Percentiles rank a stretch among this genome's conserved stretches.
Evolutionary conservation across 2,329 filamentous ascomycete species (phyloP).

Genomic region (Achaetomium macrosporum): DNA sequence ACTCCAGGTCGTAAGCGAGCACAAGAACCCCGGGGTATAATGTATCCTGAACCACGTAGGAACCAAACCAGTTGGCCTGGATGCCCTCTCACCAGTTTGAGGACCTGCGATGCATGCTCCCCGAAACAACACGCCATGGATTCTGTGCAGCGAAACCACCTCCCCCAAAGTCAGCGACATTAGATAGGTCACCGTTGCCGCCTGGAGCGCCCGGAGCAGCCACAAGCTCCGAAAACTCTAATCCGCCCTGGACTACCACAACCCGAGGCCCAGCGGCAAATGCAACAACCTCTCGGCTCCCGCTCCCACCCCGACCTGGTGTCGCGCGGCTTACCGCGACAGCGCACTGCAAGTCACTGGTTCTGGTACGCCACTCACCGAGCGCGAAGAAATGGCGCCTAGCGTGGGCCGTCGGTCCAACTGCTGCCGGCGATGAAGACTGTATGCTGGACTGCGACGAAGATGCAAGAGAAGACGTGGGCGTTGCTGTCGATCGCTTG

Average conservation of each 20-base stretch:
- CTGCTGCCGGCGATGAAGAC: background rate
- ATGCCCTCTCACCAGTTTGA: background rate
- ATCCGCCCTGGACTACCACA: constrained; percentile 9
- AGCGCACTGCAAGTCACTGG: background rate
- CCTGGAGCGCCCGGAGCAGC: background rate
- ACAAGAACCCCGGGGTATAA: too few relatives aligned
- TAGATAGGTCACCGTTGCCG: background rate
- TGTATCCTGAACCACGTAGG: too few relatives aligned
- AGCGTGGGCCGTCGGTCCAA: background rate
- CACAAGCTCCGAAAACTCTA: background rate
- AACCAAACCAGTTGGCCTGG: too few relatives aligned
- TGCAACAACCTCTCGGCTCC: constrained; percentile 2
- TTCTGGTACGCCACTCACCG: constrained; percentile 15
- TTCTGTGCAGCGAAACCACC: background rate
- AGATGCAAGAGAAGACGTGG: background rate
- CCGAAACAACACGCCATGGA: background rate
- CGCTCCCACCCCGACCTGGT: background rate
- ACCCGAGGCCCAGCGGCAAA: constrained; percentile 2
- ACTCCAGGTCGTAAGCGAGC: too few relatives aligned
- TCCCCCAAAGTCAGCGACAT: too few relatives aligned
- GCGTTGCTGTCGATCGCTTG: background rate
- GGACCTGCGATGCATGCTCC: background rate
- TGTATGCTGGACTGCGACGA: background rate
- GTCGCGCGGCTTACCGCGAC: background rate
- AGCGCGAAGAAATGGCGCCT: constrained; percentile 22